A percentile compares a stretch with the other conserved stretches of the same genome.
These are phyloP conservation scores for Eragrostis curvula DNA, from an alignment of 176 grass and related monocot species.

Conservation along the genomic window DNA sequence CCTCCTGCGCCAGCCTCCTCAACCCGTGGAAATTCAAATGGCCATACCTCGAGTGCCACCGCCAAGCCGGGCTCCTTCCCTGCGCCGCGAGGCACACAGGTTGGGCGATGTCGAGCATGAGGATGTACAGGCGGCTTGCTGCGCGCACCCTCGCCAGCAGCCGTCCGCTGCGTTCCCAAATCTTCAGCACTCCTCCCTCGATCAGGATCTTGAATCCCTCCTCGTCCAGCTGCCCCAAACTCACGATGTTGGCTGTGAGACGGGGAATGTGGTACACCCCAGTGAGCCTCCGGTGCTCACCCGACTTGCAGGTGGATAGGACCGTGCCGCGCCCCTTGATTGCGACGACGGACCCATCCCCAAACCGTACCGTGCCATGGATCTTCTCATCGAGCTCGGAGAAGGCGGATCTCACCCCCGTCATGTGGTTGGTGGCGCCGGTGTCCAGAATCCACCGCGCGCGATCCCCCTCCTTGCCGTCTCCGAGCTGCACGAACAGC, in stretches of 20 bases:
- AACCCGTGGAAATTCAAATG: neutral
- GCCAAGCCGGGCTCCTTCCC: neutral
- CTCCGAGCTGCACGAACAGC: neutral
- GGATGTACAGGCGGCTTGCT: neutral
- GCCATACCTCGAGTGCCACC: neutral
- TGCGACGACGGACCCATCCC: neutral
- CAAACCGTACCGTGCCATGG: neutral
- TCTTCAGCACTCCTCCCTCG: no score
- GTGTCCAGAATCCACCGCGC: neutral
- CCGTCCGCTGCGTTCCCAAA: neutral
- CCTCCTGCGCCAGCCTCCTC: neutral
- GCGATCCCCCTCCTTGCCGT: neutral
- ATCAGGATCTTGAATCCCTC: neutral
- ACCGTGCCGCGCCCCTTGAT: neutral
- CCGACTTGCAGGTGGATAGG: neutral
- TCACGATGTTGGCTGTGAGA: neutral
- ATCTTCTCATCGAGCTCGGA: neutral
- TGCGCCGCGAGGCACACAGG: neutral
- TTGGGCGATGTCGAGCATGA: rapidly evolving
- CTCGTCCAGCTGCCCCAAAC: neutral
- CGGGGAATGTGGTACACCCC: neutral
- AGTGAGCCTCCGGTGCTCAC: neutral
- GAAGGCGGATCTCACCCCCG: neutral
- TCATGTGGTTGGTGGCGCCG: neutral
- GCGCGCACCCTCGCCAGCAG: neutral